Evolutionary conservation across 495 filamentous ascomycete species (phyloP), one percentile per base, ranked within the genome.

Genomic region (Lophiostoma macrostomum): DNA sequence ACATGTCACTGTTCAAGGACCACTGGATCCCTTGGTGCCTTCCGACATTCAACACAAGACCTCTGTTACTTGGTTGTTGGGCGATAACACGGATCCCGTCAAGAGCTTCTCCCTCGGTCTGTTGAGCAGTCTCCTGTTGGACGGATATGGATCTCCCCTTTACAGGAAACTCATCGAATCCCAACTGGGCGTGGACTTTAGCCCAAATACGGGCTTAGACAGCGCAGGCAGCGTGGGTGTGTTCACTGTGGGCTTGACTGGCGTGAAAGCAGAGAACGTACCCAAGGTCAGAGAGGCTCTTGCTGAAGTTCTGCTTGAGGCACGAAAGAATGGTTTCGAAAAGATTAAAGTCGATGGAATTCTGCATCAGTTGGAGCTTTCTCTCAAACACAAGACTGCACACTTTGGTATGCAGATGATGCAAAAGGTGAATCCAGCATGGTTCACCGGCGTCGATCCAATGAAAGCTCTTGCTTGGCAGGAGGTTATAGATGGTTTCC

Each of bases 401-500:
- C 86, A 86, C 58, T 97, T 98, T 63, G 93, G 93, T 19, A 87
- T 97, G 78, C 82, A 82, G 35, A 71, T 98, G 1, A 86, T 96
- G 74, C 86, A 95, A 59, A 78, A 90, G 37, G 75, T 95, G 47
- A 86, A 93, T 46, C 84, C 88, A 3, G 82, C 83, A 23, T 98
- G 93, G 93, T 96, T 97, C 68, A 93, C 93, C 50, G 93, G 93
- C 12, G 78, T 88, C 11, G 88, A 96, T 68, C 94, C 93, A 8
- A 90, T 98, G 69, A 82, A 93, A 51, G 81, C 87, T 19, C 72
- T 98, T 44, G 84, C 87, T 4, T 96, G 90, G 89, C 87, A 95
- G 62, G 85, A 91, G 31, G 90, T 86, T 2, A 80, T 96, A 18
- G 70, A 81, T 27, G 82, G 83, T 11, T 97, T 97, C 69, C 85